Percentiles rank a stretch among this genome's conserved stretches.
These are phyloP conservation scores for Torulaspora pretoriensis DNA, from an alignment of 1,139 yeast genomes.

Conservation along the genomic window DNA sequence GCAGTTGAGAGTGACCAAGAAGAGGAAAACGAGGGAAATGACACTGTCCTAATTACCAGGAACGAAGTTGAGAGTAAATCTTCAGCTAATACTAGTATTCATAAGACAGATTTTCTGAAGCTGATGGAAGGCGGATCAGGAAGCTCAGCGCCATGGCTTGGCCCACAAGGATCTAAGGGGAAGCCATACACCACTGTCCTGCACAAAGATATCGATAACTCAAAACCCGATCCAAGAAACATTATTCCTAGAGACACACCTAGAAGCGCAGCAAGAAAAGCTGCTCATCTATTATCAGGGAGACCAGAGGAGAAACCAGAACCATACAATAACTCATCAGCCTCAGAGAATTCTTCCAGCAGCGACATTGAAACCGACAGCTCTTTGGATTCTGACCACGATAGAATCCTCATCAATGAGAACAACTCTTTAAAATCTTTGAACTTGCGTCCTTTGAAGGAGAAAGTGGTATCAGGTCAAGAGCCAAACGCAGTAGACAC, in stretches of 20 bases:
- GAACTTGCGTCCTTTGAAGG: constrained; percentile 24
- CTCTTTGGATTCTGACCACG: constrained; percentile 26
- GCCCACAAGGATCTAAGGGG: constrained; percentile 12
- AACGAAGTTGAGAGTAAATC: constrained; percentile 6
- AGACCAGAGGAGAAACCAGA: constrained; percentile 12
- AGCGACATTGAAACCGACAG: constrained; percentile 32
- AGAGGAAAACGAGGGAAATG: constrained; percentile 11
- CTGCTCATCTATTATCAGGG: constrained; percentile 29
- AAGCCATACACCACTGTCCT: constrained; percentile 37
- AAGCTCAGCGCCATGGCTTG: constrained; percentile 20
- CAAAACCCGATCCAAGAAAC: constrained; percentile 34
- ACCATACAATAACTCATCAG: constrained; percentile 14
- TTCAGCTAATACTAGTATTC: constrained; percentile 24
- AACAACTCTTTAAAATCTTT: constrained; percentile 20
- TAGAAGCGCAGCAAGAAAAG: constrained; percentile 34
- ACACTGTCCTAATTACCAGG: constrained; percentile 13
- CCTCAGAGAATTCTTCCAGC: constrained; percentile 17
- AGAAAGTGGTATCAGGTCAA: constrained; percentile 16
- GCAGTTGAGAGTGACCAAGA: constrained; percentile 4
- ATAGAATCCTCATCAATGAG: constrained; percentile 16
- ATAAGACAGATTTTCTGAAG: constrained; percentile 27
- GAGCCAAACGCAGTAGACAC: constrained; percentile 3
- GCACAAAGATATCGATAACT: constrained; percentile 34
- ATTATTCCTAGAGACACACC: constrained; percentile 27
- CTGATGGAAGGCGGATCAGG: constrained; percentile 27